phyloP scores from a whole-genome alignment of 2,329 filamentous ascomycete genomes.

The Fusarium veterinarium region DNA sequence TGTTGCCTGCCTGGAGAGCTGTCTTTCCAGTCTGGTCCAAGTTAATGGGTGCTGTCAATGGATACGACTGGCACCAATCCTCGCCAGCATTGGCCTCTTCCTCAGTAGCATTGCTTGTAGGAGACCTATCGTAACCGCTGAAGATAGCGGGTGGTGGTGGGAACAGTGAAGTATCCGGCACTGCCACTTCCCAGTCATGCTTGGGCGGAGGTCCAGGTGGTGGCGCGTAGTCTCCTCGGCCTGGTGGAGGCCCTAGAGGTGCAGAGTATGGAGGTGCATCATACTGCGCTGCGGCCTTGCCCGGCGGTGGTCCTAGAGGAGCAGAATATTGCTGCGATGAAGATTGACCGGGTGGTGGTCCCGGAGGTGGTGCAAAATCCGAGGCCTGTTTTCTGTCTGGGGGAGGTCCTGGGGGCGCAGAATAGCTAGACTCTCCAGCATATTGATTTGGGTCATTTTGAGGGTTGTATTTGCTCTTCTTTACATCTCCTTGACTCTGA shows the following conservation, averaged over 20 bases:
- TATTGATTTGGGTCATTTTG: slow-evolving; percentile 39
- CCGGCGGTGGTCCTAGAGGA: slow-evolving; percentile 49
- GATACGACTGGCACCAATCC: slow-evolving; percentile 72
- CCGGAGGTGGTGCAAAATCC: slow-evolving; percentile 48
- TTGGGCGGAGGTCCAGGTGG: slow-evolving; percentile 54
- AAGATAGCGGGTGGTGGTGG: slow-evolving; percentile 78
- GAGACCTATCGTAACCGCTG: slow-evolving; percentile 71
- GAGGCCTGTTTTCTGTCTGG: slow-evolving; percentile 24
- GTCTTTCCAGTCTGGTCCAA: slow-evolving; percentile 59
- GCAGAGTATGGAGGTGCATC: slow-evolving; percentile 28
- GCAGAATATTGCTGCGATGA: slow-evolving; percentile 40
- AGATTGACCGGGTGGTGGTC: slow-evolving; percentile 40
- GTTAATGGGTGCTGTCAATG: slow-evolving; percentile 65
- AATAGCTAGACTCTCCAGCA: slow-evolving; percentile 33
- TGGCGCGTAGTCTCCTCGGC: slow-evolving; percentile 42
- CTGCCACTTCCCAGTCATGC: slow-evolving; percentile 77
- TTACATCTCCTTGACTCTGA: slow-evolving; percentile 45
- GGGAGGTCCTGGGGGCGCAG: slow-evolving; percentile 37
- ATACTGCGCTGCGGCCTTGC: slow-evolving; percentile 23
- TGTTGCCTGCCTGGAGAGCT: slow-evolving; percentile 63
- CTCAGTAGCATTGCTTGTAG: slow-evolving; percentile 75
- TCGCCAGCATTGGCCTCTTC: slow-evolving; percentile 73
- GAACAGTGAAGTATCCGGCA: slow-evolving; percentile 78
- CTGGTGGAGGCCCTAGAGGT: slow-evolving; percentile 49
- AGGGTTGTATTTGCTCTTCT: slow-evolving; percentile 43